Evolutionary conservation across 1,284 basidiomycete species (phyloP).

Genomic region (Ganoderma meredithae): DNA sequence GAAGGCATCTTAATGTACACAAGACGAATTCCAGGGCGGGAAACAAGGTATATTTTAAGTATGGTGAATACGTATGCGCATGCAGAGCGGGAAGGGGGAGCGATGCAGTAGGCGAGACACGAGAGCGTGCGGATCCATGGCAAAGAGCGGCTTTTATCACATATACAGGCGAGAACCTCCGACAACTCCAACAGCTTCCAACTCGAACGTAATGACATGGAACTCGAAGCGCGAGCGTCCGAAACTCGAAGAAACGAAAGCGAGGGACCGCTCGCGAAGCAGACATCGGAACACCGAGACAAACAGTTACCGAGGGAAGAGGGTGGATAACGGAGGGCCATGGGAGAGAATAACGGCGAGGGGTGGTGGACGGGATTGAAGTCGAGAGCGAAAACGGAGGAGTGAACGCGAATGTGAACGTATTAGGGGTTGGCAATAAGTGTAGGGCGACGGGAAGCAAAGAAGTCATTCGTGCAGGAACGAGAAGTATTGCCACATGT

Average conservation of each 20-base stretch:
- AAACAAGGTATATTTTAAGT: slow-evolving; percentile 23
- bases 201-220: not conserved
- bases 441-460: not conserved
- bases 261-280: not conserved
- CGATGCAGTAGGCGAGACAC: slow-evolving; percentile 27
- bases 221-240: not conserved
- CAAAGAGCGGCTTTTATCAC: slow-evolving; percentile 18
- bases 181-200: slow-evolving; percentile 2
- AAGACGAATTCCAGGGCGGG: not conserved
- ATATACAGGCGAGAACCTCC: slow-evolving; percentile 25
- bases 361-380: slow-evolving; percentile 12
- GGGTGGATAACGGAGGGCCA: not conserved
- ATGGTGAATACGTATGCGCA: not conserved
- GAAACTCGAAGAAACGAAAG: not conserved
- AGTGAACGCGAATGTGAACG: not conserved
- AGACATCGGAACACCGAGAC: not conserved
- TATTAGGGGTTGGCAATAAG: slow-evolving; percentile 1
- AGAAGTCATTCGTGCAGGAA: slow-evolving; percentile 6
- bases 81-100: slow-evolving; percentile 16
- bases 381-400: slow-evolving; percentile 19
- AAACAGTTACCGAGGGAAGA: not conserved
- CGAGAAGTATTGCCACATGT: slow-evolving; percentile 28
- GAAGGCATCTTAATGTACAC: not conserved
- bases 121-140: slow-evolving; percentile 21
- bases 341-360: not conserved